These are phyloP conservation scores for Penicillium riverlandense DNA, from an alignment of 495 filamentous ascomycete genomes.

Conservation along the genomic window DNA sequence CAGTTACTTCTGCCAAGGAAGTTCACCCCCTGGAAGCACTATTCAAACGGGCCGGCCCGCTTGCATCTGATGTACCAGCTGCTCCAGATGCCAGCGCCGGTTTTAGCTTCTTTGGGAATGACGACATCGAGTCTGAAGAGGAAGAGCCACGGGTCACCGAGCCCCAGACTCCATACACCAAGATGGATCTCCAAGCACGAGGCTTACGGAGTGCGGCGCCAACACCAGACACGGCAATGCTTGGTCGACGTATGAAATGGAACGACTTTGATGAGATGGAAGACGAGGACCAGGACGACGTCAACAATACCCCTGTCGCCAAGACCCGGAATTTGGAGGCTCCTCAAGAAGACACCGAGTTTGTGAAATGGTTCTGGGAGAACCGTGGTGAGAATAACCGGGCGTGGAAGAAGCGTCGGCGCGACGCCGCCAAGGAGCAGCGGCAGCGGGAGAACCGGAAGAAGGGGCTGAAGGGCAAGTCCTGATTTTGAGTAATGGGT, in stretches of 20 bases:
- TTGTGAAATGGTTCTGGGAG: constrained; percentile 90
- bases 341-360: constrained; percentile 51
- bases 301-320: constrained; percentile 22
- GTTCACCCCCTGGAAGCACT: constrained; percentile 84
- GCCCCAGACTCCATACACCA: constrained; percentile 75
- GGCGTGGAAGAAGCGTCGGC: constrained; percentile 80
- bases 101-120: constrained; percentile 58
- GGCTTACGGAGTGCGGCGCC: constrained; percentile 78
- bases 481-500: constrained; percentile 10
- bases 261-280: constrained; percentile 7
- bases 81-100: constrained; percentile 40
- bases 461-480: constrained; percentile 43
- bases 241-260: constrained; percentile 33
- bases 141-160: constrained; percentile 30
- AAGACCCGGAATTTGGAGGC: constrained; percentile 19
- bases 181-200: constrained; percentile 66
- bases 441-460: constrained; percentile 76
- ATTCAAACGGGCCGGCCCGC: constrained; percentile 63
- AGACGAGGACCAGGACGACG: constrained; percentile 29
- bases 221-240: constrained; percentile 87
- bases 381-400: constrained; percentile 82
- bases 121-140: constrained; percentile 43
- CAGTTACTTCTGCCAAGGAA: constrained; percentile 30
- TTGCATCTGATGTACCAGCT: constrained; percentile 23
- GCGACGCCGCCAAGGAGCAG: constrained; percentile 77